Base-by-base conservation (phyloP, 2,329 filamentous ascomycete genomes). In the Apiospora phragmitis region DNA sequence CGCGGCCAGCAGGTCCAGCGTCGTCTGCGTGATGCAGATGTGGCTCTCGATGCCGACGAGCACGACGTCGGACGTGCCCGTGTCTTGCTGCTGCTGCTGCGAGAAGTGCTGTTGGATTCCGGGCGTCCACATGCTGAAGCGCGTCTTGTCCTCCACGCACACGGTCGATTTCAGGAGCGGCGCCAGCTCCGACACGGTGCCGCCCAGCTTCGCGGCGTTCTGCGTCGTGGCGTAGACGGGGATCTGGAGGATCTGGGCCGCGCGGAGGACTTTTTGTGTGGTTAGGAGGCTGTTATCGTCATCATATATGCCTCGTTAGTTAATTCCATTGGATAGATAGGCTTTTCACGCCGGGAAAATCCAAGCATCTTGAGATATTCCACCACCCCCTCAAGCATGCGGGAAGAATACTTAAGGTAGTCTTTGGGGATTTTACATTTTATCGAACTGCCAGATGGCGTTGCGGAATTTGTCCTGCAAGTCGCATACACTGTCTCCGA, bases 11-110 rank as follows among this genome's bases (percentile, higher is more conserved):
- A 97, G 84, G 83, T 98, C 95, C 55, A 98, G 86, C 21, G 93
- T 90, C 55, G 95, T 98, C 86, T 98, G 95, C 72, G 94, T 95
- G 41, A 98, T 91, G 85, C 95, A 98, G 79, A 98, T 96, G 83
- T 98, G 95, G 51, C 90, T 89, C 83, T 98, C 95, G 79, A 98
- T 97, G 47, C 95, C 95, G 21, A 97, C 92, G 73, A 98, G 90
- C 70, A 93, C 92, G 69, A 94, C 88, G 76, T 91, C 88, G 4
- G 78, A 68, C 4, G 75, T 62, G 14, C 47, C 43, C 38, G 38
- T 26, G 38, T 45, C 65, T 51, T 74, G 47, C 14, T 79, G 75
- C 1, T 80, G 71, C 8, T 78, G 45, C 12, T n/a, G 7, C 5
- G 65, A 67, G 71, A 81, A 76, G 26, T 78, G 76, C 5, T 82